phyloP scores from a whole-genome alignment of 495 filamentous ascomycete genomes.

The Neurospora sp. region DNA sequence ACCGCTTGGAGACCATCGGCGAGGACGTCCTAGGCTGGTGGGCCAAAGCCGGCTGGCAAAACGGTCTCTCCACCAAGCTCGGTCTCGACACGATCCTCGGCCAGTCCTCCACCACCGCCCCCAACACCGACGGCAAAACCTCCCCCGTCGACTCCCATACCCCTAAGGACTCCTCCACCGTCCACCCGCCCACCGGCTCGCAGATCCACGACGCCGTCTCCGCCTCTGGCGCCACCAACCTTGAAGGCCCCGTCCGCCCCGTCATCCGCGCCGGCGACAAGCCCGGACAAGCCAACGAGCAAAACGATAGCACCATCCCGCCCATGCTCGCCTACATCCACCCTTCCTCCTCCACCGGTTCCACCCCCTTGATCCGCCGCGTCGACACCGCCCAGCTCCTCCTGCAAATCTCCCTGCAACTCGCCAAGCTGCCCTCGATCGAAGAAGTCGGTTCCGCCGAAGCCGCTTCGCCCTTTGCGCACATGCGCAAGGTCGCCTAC shows the following conservation, averaged over 20 bases:
- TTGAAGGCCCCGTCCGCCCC: constrained; percentile 3
- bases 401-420: constrained; percentile 67
- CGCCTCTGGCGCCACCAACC: background rate
- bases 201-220: constrained; percentile 1
- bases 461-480: constrained; percentile 57
- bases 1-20: constrained; percentile 71
- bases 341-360: constrained; percentile 22
- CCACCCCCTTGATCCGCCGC: constrained; percentile 58
- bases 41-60: constrained; percentile 89
- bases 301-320: constrained; percentile 50
- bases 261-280: constrained; percentile 20
- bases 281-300: constrained; percentile 2
- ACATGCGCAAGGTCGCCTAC: constrained; percentile 68
- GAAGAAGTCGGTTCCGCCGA: constrained; percentile 49
- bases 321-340: constrained; percentile 74
- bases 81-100: constrained; percentile 57
- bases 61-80: constrained; percentile 67
- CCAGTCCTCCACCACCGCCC: background rate
- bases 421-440: constrained; percentile 64
- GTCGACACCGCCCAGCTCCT: constrained; percentile 80
- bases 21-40: constrained; percentile 93
- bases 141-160: background rate
- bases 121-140: constrained; percentile 14
- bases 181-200: background rate
- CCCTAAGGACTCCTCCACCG: background rate